phyloP scores from a whole-genome alignment of 2,329 filamentous ascomycete species.

The Emergomyces pasteurianus region DNA sequence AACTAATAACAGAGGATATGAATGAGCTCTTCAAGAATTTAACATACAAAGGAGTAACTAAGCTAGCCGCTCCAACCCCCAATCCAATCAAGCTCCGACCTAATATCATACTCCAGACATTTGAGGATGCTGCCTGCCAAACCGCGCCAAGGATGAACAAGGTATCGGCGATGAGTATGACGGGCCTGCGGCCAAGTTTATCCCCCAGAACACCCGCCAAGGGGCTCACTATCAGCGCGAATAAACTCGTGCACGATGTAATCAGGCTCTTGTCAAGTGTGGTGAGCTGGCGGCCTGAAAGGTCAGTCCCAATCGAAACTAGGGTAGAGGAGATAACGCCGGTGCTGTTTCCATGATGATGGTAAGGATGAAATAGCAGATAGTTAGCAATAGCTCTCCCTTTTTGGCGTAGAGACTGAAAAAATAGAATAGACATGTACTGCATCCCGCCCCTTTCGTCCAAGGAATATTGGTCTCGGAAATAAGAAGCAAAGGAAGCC shows the following conservation, averaged over 20 bases:
- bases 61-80: constrained; percentile 44
- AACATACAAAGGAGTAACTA: constrained; percentile 61
- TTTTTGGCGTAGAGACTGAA: neutral
- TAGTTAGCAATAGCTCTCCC: neutral
- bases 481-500: neutral
- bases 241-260: constrained; percentile 45
- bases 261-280: constrained; percentile 49
- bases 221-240: constrained; percentile 46
- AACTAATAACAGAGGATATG: neutral
- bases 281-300: constrained; percentile 38
- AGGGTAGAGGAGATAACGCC: constrained; percentile 51
- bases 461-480: neutral
- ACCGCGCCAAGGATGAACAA: constrained; percentile 35
- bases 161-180: constrained; percentile 36
- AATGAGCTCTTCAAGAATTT: neutral
- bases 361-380: constrained; percentile 9
- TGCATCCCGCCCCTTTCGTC: neutral
- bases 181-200: constrained; percentile 33
- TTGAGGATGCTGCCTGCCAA: constrained; percentile 29
- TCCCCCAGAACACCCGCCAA: constrained; percentile 43
- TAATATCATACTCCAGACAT: constrained; percentile 35
- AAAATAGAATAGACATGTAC: neutral
- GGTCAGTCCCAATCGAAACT: constrained; percentile 42
- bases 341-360: constrained; percentile 32
- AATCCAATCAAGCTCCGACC: constrained; percentile 37